Evolutionary conservation across 805 yeast genomes (phyloP), one percentile per base, ranked within the genome.

Genomic region (Spathaspora gorwiae): DNA sequence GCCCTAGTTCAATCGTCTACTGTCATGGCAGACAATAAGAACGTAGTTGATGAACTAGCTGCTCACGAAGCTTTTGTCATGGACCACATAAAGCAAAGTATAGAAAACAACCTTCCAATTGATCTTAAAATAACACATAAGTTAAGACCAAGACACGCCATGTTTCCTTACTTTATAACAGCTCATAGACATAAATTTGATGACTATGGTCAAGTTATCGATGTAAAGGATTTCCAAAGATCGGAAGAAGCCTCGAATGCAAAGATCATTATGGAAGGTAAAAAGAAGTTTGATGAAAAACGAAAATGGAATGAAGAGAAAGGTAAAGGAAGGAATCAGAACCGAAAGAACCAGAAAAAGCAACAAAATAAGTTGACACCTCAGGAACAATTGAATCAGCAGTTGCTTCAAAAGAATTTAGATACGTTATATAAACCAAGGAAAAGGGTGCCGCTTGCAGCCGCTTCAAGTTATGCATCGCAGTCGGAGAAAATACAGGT

Each of bases 161-260:
- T 86, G 87, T 94, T 92, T 57, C 98, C 96, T 10, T 85, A 70
- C 53, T 67, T 79, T 34, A 33, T 43, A 12, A 51, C 52, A 26
- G 49, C 57, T 7, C 76, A 72, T 40, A 78, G 79, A 53, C 68
- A 76, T 24, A 80, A 85, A 52, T 68, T 75, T 39, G 98, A 94
- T 59, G 97, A 92, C 52, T 94, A 92, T 61, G 99, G 99, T 29
- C 83, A 80, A 45, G 65, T 83, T 1, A 81, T 90, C 15, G 82
- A 84, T 49, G 75, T 76, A 37, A 78, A 80, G 34, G 84, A 83
- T 53, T 85, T 83, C 55, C 75, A 73, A 50, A 74, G 74, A 45
- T 69, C 72, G 40, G 87, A 81, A 51, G 84, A 79, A 53, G 66
- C 59, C 19, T 57, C 64, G 32, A 66, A 66, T 47, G 59, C 53